phyloP scores from a whole-genome alignment of 305 asterid species.

The Fraxinus albicans region DNA sequence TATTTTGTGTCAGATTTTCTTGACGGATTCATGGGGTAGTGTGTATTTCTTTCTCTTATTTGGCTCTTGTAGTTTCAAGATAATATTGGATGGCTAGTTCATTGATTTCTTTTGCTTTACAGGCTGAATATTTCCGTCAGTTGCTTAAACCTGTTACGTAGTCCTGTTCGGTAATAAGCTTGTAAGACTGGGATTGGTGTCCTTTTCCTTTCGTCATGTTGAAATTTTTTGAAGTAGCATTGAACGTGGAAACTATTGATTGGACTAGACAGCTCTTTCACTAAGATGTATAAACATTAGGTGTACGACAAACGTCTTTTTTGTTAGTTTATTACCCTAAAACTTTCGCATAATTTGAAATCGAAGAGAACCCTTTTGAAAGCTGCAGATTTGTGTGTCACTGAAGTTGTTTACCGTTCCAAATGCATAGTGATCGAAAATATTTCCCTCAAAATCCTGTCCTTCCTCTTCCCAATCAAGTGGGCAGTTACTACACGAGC shows the following conservation, averaged over 20 bases:
- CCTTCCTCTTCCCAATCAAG: slow-evolving; percentile 44
- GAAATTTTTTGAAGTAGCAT: slow-evolving; percentile 24
- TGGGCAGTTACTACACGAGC: slow-evolving; percentile 35
- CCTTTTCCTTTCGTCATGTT: slow-evolving; percentile 29
- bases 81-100: not conserved
- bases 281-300: slow-evolving; percentile 38
- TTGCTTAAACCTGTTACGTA: slow-evolving; percentile 70
- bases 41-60: not conserved
- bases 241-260: slow-evolving; percentile 19
- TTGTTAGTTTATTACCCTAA: slow-evolving; percentile 16
- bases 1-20: not conserved
- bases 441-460: slow-evolving; percentile 36
- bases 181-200: slow-evolving; percentile 23
- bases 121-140: slow-evolving; percentile 95
- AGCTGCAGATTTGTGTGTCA: slow-evolving; percentile 16
- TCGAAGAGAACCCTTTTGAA: slow-evolving; percentile 5
- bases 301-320: slow-evolving; percentile 17
- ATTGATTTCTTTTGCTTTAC: slow-evolving; percentile 32
- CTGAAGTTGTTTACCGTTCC: slow-evolving; percentile 21
- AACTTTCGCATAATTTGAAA: slow-evolving; percentile 11
- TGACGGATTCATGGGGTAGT: not conserved
- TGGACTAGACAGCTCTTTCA: slow-evolving; percentile 18
- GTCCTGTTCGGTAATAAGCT: slow-evolving; percentile 34
- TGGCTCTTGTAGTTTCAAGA: not conserved
- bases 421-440: slow-evolving; percentile 53